Evolutionary conservation across 2,329 filamentous ascomycete genomes (phyloP).

Genomic region (Diaporthe vexans): DNA sequence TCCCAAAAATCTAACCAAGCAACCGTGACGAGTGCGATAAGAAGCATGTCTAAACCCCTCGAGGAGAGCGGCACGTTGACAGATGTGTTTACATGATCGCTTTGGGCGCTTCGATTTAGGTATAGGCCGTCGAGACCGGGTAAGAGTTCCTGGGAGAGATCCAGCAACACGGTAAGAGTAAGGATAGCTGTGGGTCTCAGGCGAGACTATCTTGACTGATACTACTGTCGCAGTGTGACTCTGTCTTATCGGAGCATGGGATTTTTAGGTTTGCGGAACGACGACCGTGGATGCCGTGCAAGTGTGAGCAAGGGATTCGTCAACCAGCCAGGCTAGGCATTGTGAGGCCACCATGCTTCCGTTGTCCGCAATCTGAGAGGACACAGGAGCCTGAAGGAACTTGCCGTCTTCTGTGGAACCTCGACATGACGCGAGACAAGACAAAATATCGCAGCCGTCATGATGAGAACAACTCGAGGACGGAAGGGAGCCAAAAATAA

Average conservation of each 20-base stretch:
- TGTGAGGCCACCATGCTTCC: background rate
- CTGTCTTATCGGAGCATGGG: background rate
- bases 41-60: too few relatives aligned
- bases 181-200: background rate
- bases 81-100: background rate
- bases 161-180: background rate
- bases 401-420: background rate
- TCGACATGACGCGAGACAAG: slow-evolving; percentile 1
- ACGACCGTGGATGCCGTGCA: too few relatives aligned
- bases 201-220: background rate
- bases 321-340: background rate
- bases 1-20: too few relatives aligned
- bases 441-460: background rate
- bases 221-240: background rate
- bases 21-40: too few relatives aligned
- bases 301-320: background rate
- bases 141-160: background rate
- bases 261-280: background rate
- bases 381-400: background rate
- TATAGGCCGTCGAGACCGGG: too few relatives aligned
- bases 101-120: too few relatives aligned
- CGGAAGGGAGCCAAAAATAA: background rate
- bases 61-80: background rate
- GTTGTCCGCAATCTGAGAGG: background rate
- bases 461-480: background rate